A percentile compares a stretch with the other conserved stretches of the same genome.
phyloP scores from a whole-genome alignment of 129 eudicot species.

The Flaveria sonorensis region DNA sequence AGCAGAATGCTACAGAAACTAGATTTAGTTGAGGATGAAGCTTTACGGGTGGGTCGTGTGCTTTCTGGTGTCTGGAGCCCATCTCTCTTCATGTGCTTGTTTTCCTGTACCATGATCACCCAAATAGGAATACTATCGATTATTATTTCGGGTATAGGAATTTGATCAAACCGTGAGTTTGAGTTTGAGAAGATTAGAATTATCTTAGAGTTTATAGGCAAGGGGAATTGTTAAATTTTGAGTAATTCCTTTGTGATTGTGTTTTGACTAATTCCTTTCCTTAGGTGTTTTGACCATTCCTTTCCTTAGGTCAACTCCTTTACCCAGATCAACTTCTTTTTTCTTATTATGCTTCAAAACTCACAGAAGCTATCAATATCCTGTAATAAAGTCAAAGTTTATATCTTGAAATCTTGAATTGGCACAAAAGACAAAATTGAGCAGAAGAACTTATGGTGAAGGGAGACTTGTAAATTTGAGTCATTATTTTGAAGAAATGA shows the following conservation, averaged over 20 bases:
- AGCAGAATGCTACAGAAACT: constrained; percentile 22
- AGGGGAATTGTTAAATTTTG: constrained; percentile 18
- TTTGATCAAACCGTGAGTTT: background rate
- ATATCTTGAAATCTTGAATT: constrained; percentile 11
- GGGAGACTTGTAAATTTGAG: too few species aligned
- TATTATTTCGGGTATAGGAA: constrained; percentile 3
- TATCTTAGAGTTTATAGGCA: constrained; percentile 16
- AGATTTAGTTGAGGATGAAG: constrained; percentile 15
- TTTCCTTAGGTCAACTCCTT: constrained; percentile 2
- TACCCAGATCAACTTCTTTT: background rate
- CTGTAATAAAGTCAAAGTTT: background rate
- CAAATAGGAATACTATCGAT: background rate
- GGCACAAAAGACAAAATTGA: background rate
- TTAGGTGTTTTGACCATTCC: constrained; percentile 17
- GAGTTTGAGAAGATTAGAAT: constrained; percentile 1
- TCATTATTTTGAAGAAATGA: too few species aligned
- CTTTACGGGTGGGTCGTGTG: constrained; percentile 5
- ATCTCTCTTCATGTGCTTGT: constrained; percentile 13
- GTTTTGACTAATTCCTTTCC: constrained; percentile 16
- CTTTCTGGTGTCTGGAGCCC: background rate
- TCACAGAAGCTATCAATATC: too few species aligned
- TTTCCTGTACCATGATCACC: constrained; percentile 17
- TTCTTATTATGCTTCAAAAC: background rate
- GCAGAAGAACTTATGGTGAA: too few species aligned
- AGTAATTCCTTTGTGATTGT: constrained; percentile 21